phyloP scores from a whole-genome alignment of 306 rosid genomes.

The Gynostemma pentaphyllum region DNA sequence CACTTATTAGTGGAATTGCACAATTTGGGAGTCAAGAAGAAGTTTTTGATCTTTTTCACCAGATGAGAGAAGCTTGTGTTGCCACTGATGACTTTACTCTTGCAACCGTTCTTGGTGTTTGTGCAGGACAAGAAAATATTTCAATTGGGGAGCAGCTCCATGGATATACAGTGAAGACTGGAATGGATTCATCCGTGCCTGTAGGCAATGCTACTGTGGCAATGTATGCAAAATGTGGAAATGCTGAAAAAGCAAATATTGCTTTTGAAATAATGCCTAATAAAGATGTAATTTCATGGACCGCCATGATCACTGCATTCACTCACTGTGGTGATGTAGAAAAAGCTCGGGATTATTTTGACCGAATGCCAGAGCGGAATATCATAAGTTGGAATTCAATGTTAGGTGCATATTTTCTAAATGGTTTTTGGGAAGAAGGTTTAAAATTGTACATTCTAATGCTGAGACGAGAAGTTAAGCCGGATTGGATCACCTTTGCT shows the following conservation, averaged over 20 bases:
- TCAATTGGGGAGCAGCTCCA: constrained; percentile 40
- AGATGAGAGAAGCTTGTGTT: constrained; percentile 37
- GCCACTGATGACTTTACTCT: constrained; percentile 40
- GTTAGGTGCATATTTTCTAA: constrained; percentile 38
- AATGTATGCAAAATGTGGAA: constrained; percentile 49
- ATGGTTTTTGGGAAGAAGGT: constrained; percentile 43
- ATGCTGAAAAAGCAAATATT: constrained; percentile 26
- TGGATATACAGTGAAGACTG: constrained; percentile 45
- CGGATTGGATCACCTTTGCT: constrained; percentile 46
- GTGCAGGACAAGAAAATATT: constrained; percentile 27
- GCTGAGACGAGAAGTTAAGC: constrained; percentile 28
- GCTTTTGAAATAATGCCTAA: constrained; percentile 34
- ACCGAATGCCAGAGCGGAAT: constrained; percentile 43
- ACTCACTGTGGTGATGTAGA: constrained; percentile 30
- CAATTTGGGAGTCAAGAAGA: constrained; percentile 39
- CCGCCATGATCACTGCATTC: constrained; percentile 45
- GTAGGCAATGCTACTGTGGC: constrained; percentile 48
- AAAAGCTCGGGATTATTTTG: constrained; percentile 32
- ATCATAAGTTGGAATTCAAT: constrained; percentile 52
- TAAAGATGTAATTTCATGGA: constrained; percentile 50
- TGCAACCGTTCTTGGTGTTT: constrained; percentile 47
- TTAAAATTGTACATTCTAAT: constrained; percentile 35
- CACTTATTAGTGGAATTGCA: constrained; percentile 42
- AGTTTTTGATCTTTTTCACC: constrained; percentile 33
- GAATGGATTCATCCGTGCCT: constrained; percentile 43